These are phyloP conservation scores for Neoscytalidium dimidiatum DNA, from an alignment of 2,329 filamentous ascomycete genomes.

Conservation along the genomic window DNA sequence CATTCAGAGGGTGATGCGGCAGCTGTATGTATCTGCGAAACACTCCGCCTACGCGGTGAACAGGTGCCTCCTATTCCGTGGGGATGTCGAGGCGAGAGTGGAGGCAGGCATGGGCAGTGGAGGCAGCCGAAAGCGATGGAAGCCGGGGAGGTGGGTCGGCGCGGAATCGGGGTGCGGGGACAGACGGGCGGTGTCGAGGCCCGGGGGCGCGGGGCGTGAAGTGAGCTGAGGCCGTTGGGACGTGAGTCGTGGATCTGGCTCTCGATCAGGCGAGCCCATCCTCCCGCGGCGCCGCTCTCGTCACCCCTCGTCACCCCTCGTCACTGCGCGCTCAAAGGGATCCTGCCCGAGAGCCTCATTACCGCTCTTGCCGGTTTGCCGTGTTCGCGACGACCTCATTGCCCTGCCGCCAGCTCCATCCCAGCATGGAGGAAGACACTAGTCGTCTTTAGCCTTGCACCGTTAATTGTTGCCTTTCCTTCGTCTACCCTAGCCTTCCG, in stretches of 20 bases:
- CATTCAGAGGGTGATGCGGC: too few relatives aligned
- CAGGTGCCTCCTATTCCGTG: background rate
- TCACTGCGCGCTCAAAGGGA: background rate
- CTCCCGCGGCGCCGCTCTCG: background rate
- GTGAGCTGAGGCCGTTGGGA: too few relatives aligned
- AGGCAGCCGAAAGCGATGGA: background rate
- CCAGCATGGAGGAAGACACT: too few relatives aligned
- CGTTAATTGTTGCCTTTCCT: too few relatives aligned
- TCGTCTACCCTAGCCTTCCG: too few relatives aligned
- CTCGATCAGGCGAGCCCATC: background rate
- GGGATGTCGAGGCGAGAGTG: background rate
- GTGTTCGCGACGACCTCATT: too few relatives aligned
- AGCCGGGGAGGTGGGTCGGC: background rate
- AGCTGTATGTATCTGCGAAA: too few relatives aligned
- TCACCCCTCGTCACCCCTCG: conserved; percentile 2
- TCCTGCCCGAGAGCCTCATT: background rate
- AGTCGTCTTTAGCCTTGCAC: too few relatives aligned
- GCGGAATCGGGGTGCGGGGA: background rate
- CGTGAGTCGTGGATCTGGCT: background rate
- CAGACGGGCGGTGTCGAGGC: background rate
- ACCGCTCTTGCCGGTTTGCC: background rate
- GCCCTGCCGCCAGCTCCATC: too few relatives aligned
- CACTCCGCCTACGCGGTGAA: too few relatives aligned
- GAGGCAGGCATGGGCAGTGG: background rate
- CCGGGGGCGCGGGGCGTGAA: background rate